These are phyloP conservation scores for Cocos nucifera DNA, from an alignment of 176 grass and related monocot genomes.

Conservation along the genomic window DNA sequence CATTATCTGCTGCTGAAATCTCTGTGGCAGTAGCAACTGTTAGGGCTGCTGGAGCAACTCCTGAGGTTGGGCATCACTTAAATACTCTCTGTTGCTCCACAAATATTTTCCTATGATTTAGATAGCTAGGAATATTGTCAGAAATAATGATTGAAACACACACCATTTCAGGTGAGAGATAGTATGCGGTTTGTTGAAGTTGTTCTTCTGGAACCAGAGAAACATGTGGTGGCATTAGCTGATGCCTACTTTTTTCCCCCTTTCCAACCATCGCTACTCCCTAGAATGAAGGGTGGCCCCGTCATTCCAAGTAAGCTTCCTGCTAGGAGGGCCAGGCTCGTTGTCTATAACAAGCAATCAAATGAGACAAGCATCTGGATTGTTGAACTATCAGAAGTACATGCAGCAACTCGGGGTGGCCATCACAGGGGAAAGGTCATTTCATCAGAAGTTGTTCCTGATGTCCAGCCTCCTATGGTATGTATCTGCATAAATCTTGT, in stretches of 20 bases:
- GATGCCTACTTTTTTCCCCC: constrained; percentile 99
- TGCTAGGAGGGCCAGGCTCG: constrained; percentile 74
- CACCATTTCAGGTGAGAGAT: constrained; percentile 53
- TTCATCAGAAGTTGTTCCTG: constrained; percentile 68
- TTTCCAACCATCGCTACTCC: constrained; percentile 92
- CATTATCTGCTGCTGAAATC: constrained; percentile 98
- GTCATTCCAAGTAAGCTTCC: constrained; percentile 90
- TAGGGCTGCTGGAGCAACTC: constrained; percentile 86
- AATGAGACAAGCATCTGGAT: constrained; percentile 97
- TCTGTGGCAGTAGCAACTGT: constrained; percentile 96
- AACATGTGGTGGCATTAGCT: constrained; percentile 89
- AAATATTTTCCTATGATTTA: neutral
- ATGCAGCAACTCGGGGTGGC: constrained; percentile 92
- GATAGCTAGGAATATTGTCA: constrained; percentile 1
- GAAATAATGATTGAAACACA: constrained; percentile 9
- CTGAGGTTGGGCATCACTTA: constrained; percentile 46
- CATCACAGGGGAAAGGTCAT: constrained; percentile 96
- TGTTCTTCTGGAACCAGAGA: constrained; percentile 92
- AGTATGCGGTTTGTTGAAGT: constrained; percentile 98
- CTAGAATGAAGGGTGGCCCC: constrained; percentile 79
- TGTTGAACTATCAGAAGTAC: constrained; percentile 92
- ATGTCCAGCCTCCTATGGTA: constrained; percentile 99
- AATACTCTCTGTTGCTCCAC: neutral
- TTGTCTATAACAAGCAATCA: constrained; percentile 87
- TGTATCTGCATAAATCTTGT: constrained; percentile 3